phyloP scores from a whole-genome alignment of 371 early-diverging fungal species.

The Mucor indicus region DNA sequence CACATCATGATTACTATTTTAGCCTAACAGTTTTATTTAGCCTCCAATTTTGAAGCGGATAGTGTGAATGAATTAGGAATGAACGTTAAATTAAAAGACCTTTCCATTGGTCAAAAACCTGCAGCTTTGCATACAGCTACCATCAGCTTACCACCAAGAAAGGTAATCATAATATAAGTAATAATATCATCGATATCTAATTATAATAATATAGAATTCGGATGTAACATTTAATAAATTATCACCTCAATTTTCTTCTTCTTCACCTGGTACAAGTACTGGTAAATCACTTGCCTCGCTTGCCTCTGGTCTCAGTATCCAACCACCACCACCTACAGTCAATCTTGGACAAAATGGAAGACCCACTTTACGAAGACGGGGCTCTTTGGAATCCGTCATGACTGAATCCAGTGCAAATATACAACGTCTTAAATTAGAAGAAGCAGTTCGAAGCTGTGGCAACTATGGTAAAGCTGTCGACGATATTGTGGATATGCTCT shows the following conservation, averaged over 20 bases:
- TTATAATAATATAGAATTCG: neutral
- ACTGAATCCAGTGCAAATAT: slow-evolving; percentile 39
- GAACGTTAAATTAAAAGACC: slow-evolving; percentile 17
- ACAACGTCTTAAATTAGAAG: slow-evolving; percentile 38
- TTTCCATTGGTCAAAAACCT: slow-evolving; percentile 28
- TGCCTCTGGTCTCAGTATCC: slow-evolving; percentile 37
- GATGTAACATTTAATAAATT: slow-evolving; percentile 7
- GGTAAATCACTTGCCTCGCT: slow-evolving; percentile 37
- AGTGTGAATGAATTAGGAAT: slow-evolving; percentile 25
- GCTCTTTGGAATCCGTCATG: slow-evolving; percentile 47
- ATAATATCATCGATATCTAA: neutral
- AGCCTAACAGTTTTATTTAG: neutral
- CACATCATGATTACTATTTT: neutral
- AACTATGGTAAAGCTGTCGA: slow-evolving; percentile 24
- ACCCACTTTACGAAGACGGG: slow-evolving; percentile 39
- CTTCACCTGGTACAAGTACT: slow-evolving; percentile 26
- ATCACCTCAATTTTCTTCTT: slow-evolving; percentile 32
- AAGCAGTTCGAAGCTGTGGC: slow-evolving; percentile 39
- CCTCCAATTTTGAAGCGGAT: slow-evolving; percentile 19
- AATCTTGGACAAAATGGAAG: slow-evolving; percentile 11
- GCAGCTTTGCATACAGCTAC: slow-evolving; percentile 13
- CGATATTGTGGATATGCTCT: slow-evolving; percentile 52
- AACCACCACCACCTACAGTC: slow-evolving; percentile 14
- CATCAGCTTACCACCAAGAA: slow-evolving; percentile 21
- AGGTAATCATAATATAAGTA: neutral